A percentile compares a stretch with the other conserved stretches of the same genome.
Evolutionary conservation across 2,329 filamentous ascomycete species (phyloP).

Genomic region (Cladophialophora psammophila): DNA sequence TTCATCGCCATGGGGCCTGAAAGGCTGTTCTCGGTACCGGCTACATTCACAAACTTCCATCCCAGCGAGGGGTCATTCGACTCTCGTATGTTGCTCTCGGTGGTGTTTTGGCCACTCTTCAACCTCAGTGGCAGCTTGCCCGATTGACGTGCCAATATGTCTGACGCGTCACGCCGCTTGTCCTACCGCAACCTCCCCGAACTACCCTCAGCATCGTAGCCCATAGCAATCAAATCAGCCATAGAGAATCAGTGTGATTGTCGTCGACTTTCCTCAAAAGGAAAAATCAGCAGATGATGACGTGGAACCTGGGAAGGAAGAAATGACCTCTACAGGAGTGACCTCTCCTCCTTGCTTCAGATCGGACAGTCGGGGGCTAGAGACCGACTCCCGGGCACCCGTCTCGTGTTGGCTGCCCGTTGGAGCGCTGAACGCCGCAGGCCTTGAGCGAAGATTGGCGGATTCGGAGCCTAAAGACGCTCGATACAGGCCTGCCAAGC

Average conservation of each 20-base stretch:
- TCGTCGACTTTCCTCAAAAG: background rate
- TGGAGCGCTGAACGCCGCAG: background rate
- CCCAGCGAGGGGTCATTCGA: background rate
- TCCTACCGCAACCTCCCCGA: conserved; percentile 9
- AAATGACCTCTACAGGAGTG: background rate
- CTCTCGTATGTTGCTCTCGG: background rate
- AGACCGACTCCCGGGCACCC: conserved; percentile 20
- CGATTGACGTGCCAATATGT: background rate
- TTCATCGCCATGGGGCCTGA: background rate
- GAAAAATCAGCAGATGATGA: background rate
- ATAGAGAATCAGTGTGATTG: background rate
- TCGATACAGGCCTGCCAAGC: conserved; percentile 12
- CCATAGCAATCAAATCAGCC: background rate
- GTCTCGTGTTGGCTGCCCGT: too few species aligned
- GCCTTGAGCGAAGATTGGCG: conserved; percentile 18
- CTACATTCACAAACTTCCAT: background rate
- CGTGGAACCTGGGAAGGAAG: conserved; percentile 9
- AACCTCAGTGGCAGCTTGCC: conserved; percentile 6
- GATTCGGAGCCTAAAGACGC: conserved; percentile 1
- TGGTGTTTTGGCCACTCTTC: conserved; percentile 7
- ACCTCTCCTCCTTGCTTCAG: conserved; percentile 4
- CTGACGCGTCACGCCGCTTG: background rate
- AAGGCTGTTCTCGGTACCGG: background rate
- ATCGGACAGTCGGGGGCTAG: conserved; percentile 19
- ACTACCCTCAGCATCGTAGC: background rate